Evolutionary conservation across 371 early-diverging fungal genomes (phyloP).

Genomic region (Mortierella sp.): DNA sequence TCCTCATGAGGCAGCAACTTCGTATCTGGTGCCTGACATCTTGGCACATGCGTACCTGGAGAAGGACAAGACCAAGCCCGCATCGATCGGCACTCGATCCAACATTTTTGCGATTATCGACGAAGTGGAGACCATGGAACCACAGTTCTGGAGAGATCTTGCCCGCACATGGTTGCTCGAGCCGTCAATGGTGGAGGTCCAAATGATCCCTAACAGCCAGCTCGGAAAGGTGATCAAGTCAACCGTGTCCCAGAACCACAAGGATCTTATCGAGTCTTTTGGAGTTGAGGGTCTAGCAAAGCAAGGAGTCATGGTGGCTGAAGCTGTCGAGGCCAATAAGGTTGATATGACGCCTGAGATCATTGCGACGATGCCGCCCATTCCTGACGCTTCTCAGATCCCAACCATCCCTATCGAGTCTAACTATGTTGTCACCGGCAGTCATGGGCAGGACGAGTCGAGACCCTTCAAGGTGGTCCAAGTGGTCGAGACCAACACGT

Average conservation of each 20-base stretch:
- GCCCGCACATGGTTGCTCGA: constrained; percentile 72
- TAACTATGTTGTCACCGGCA: constrained; percentile 31
- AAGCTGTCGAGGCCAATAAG: constrained; percentile 72
- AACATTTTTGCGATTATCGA: constrained; percentile 67
- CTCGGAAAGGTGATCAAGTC: constrained; percentile 66
- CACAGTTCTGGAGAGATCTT: constrained; percentile 74
- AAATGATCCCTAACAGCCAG: constrained; percentile 69
- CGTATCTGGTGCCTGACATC: constrained; percentile 69
- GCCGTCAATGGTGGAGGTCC: constrained; percentile 67
- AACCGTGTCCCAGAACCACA: constrained; percentile 54
- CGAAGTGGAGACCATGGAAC: constrained; percentile 62
- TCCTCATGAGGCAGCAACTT: constrained; percentile 71
- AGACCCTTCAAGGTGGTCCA: constrained; percentile 67
- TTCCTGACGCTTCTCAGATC: constrained; percentile 65
- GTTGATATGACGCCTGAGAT: constrained; percentile 67
- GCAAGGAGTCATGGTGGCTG: constrained; percentile 60
- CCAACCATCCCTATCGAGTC: constrained; percentile 54
- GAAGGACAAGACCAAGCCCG: constrained; percentile 34
- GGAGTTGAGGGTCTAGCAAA: constrained; percentile 66
- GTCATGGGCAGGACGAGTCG: constrained; percentile 10
- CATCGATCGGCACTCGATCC: constrained; percentile 61
- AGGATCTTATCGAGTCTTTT: constrained; percentile 58
- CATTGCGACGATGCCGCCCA: constrained; percentile 67
- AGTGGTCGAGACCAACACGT: constrained; percentile 72
- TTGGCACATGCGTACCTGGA: constrained; percentile 65